These are phyloP conservation scores for Claviceps pusilla DNA, from an alignment of 2,329 filamentous ascomycete species.

Conservation along the genomic window DNA sequence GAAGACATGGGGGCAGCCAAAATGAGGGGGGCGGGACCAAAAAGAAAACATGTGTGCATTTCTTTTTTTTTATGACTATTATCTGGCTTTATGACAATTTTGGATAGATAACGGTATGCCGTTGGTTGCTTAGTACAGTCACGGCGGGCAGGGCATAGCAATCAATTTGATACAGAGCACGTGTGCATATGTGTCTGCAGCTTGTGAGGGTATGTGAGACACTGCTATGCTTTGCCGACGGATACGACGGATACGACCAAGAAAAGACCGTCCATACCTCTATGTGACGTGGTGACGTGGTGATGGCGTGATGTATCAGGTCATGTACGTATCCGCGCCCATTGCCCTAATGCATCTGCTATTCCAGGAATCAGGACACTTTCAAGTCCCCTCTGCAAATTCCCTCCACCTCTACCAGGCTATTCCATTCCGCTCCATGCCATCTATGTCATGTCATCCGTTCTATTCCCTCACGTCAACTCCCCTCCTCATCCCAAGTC, in stretches of 20 bases:
- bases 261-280: no score
- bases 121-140: background rate
- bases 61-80: background rate
- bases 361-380: no score
- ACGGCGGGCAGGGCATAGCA: background rate
- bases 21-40: background rate
- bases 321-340: no score
- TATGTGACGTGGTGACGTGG: no score
- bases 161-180: background rate
- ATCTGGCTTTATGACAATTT: background rate
- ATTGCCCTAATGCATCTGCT: no score
- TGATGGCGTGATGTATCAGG: no score
- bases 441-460: background rate
- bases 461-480: background rate
- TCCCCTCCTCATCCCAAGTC: background rate
- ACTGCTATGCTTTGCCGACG: no score
- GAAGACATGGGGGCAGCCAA: no score
- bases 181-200: background rate
- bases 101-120: constrained; percentile 2
- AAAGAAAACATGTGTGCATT: background rate
- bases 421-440: background rate
- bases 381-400: no score
- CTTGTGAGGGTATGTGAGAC: no score
- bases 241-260: no score
- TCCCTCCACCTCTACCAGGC: background rate